Percentiles rank a stretch among this genome's conserved stretches.
Conservation (phyloP, 176 grass and related monocot genomes). For the Dactylis glomerata region DNA sequence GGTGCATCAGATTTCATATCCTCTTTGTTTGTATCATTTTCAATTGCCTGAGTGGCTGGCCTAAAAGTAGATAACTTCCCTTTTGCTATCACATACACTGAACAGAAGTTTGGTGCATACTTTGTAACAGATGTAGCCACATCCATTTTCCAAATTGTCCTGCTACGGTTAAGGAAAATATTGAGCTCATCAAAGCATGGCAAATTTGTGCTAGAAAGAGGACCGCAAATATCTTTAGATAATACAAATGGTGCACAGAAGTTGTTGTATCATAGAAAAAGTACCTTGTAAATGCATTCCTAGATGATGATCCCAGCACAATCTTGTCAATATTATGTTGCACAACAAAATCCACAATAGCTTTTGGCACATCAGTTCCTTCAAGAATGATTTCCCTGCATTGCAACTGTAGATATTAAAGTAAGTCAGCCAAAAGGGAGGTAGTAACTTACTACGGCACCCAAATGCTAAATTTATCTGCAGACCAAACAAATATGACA, state of each 20-base stretch:
- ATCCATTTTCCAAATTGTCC: slow-evolving; percentile 67
- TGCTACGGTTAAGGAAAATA: slow-evolving; percentile 25
- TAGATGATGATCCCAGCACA: slow-evolving; percentile 59
- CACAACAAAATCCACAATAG: slow-evolving; percentile 67
- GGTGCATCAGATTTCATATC: slow-evolving; percentile 18
- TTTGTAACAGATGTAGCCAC: slow-evolving; percentile 66
- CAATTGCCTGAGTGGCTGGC: slow-evolving; percentile 45
- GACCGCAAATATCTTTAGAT: neutral
- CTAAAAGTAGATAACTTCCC: slow-evolving; percentile 71
- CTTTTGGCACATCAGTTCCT: slow-evolving; percentile 57
- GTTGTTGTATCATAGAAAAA: neutral
- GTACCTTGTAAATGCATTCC: slow-evolving; percentile 67
- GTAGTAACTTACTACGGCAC: neutral
- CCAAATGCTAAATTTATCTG: neutral
- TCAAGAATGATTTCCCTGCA: slow-evolving; percentile 79
- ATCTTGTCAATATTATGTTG: slow-evolving; percentile 50
- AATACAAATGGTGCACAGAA: neutral
- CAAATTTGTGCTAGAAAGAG: neutral
- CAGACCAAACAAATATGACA: neutral
- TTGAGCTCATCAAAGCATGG: slow-evolving; percentile 3
- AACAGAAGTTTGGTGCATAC: slow-evolving; percentile 56
- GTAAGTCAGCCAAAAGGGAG: slow-evolving; percentile 31
- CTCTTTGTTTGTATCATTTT: slow-evolving; percentile 25
- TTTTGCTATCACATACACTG: slow-evolving; percentile 78
- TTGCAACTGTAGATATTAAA: slow-evolving; percentile 74